These are phyloP conservation scores for Pleurotus eryngii DNA, from an alignment of 768 basidiomycete species.

Conservation along the genomic window DNA sequence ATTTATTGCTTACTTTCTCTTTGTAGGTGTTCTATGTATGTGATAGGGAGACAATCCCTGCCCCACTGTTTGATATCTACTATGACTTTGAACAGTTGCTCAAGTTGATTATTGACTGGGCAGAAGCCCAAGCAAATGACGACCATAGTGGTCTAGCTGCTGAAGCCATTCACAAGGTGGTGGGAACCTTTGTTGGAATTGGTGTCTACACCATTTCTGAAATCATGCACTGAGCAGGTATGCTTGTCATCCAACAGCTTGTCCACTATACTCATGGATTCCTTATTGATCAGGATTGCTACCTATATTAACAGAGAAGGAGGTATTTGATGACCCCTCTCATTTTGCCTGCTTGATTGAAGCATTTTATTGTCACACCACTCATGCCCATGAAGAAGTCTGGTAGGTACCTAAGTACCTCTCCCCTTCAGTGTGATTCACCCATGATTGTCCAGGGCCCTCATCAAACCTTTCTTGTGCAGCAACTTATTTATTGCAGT, in stretches of 20 bases:
- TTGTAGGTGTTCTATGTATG: background rate
- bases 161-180: slow-evolving; percentile 5
- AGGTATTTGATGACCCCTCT: slow-evolving; percentile 10
- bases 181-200: slow-evolving; percentile 3
- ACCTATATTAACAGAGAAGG: slow-evolving; percentile 6
- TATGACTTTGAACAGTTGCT: background rate
- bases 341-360: slow-evolving; percentile 1
- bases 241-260: background rate
- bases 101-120: slow-evolving; percentile 3
- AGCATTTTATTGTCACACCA: slow-evolving; percentile 4
- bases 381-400: background rate
- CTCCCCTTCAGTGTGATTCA: too few species aligned
- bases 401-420: background rate
- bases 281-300: slow-evolving; percentile 1
- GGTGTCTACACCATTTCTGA: slow-evolving; percentile 10
- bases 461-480: background rate
- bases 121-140: background rate
- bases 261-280: background rate
- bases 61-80: slow-evolving; percentile 1
- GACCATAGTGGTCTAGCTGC: slow-evolving; percentile 2
- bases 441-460: background rate
- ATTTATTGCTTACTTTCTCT: background rate
- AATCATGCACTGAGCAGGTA: background rate
- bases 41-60: background rate
- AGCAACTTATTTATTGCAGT: slow-evolving; percentile 1